Evolutionary conservation across 1,284 basidiomycete genomes (phyloP).

Genomic region (Malassezia arunalokei): DNA sequence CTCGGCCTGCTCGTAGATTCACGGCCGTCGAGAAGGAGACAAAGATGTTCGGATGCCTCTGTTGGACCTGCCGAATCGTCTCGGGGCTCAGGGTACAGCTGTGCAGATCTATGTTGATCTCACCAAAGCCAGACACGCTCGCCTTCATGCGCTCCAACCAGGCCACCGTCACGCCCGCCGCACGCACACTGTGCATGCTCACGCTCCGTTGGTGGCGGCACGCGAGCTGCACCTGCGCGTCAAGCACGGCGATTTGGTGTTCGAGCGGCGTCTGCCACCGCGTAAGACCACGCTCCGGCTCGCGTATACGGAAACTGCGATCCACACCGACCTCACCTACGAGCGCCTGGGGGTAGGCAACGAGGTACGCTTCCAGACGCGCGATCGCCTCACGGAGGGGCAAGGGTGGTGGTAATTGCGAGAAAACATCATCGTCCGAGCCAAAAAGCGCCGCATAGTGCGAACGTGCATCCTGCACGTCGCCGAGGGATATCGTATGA

Average conservation of each 20-base stretch:
- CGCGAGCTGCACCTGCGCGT: conserved; percentile 30
- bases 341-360: conserved; percentile 24
- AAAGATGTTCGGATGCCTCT: conserved; percentile 29
- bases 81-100: conserved; percentile 37
- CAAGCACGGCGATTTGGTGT: conserved; percentile 32
- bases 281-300: conserved; percentile 16
- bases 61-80: conserved; percentile 24
- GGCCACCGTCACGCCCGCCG: conserved; percentile 25
- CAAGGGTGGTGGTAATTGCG: conserved; percentile 25
- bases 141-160: conserved; percentile 13
- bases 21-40: conserved; percentile 38
- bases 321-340: conserved; percentile 41
- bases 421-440: conserved; percentile 20
- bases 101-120: conserved; percentile 24
- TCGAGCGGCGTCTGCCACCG: conserved; percentile 29
- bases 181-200: conserved; percentile 39
- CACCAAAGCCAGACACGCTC: background rate
- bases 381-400: conserved; percentile 18
- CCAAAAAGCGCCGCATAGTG: conserved; percentile 28
- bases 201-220: conserved; percentile 25
- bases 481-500: conserved; percentile 28
- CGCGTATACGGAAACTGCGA: conserved; percentile 32
- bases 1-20: conserved; percentile 24
- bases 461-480: conserved; percentile 14
- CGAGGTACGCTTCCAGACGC: conserved; percentile 19